Evolutionary conservation across 352 stramenopile genomes (phyloP).

Genomic region (Globisporangium abappressorium): DNA sequence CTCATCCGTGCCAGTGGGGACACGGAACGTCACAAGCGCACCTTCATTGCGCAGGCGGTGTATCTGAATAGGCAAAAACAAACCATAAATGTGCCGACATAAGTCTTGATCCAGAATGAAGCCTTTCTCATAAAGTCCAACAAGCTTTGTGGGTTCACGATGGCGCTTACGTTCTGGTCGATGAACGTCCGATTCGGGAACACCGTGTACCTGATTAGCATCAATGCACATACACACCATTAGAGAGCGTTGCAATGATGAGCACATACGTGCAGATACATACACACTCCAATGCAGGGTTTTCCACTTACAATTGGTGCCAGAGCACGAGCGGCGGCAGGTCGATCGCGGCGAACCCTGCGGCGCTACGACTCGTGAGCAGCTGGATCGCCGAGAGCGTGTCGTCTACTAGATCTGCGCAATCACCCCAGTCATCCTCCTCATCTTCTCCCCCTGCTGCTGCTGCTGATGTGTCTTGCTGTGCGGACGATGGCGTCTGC

Average conservation of each 20-base stretch:
- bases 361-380: conserved; percentile 35
- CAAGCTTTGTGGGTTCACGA: background rate
- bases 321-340: conserved; percentile 44
- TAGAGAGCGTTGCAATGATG: background rate
- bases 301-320: conserved; percentile 50
- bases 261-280: background rate
- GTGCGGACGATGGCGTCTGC: background rate
- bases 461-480: background rate
- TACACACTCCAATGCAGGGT: background rate
- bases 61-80: conserved; percentile 24
- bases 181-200: conserved; percentile 60
- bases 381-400: conserved; percentile 51
- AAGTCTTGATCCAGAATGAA: background rate
- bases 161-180: conserved; percentile 47
- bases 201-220: conserved; percentile 43
- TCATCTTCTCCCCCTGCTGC: conserved; percentile 2
- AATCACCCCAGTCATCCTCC: conserved; percentile 26
- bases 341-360: conserved; percentile 30
- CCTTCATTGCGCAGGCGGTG: conserved; percentile 38
- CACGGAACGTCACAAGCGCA: conserved; percentile 45
- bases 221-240: background rate
- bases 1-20: conserved; percentile 43
- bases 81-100: background rate
- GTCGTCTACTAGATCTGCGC: conserved; percentile 43
- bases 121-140: background rate